phyloP scores from a whole-genome alignment of 495 filamentous ascomycete genomes.

The Xylaria bambusicola region DNA sequence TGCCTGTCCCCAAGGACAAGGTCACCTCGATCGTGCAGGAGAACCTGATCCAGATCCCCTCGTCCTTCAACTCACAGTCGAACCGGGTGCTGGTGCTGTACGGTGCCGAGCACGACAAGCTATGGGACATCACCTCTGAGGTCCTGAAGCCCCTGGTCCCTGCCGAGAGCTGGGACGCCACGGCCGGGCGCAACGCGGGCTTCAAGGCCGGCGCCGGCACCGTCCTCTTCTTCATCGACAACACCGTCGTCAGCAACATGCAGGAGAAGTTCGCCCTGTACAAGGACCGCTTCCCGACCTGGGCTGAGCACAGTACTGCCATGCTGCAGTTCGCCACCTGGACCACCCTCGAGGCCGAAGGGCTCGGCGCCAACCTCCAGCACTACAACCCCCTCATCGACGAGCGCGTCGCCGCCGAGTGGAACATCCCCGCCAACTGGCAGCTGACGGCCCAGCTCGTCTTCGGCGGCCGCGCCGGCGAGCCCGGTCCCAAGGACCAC shows the following conservation, averaged over 20 bases:
- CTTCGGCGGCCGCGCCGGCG: conserved; percentile 57
- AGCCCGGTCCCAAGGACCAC: conserved; percentile 56
- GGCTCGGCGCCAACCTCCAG: conserved; percentile 72
- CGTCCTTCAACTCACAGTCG: conserved; percentile 67
- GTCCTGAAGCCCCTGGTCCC: conserved; percentile 60
- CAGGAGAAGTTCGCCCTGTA: conserved; percentile 57
- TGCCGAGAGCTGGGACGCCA: conserved; percentile 52
- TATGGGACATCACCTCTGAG: conserved; percentile 60
- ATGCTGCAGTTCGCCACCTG: conserved; percentile 71
- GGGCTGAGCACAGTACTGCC: conserved; percentile 61
- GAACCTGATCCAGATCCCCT: conserved; percentile 56
- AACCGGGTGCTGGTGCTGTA: conserved; percentile 63
- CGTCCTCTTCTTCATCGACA: conserved; percentile 68
- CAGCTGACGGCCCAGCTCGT: conserved; percentile 61
- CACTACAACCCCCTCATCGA: conserved; percentile 73
- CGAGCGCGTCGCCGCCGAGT: conserved; percentile 54
- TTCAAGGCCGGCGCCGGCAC: conserved; percentile 62
- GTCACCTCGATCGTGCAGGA: conserved; percentile 60
- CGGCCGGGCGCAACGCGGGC: conserved; percentile 48
- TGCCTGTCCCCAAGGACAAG: conserved; percentile 51
- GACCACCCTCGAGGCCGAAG: conserved; percentile 68
- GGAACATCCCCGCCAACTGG: conserved; percentile 63
- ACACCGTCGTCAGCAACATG: conserved; percentile 48
- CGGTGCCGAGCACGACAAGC: conserved; percentile 63
- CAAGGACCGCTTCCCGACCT: conserved; percentile 63